Evolutionary conservation across 1,139 yeast genomes (phyloP).

Genomic region (Pichia sp.): DNA sequence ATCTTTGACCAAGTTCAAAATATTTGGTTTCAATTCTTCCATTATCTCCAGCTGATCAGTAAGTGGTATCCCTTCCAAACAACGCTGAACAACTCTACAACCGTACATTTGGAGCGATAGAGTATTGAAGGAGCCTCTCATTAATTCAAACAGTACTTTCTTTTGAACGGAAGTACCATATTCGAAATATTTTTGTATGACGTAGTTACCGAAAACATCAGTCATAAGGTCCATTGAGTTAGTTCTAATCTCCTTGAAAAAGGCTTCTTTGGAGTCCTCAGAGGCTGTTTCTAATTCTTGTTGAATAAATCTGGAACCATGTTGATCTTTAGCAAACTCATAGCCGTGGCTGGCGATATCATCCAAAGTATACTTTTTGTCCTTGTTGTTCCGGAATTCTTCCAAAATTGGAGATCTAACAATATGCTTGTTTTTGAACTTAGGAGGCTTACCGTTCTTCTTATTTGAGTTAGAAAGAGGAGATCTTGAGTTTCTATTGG

Average conservation of each 20-base stretch:
- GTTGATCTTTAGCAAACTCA: constrained; percentile 94
- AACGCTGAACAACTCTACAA: constrained; percentile 93
- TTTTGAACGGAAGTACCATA: constrained; percentile 70
- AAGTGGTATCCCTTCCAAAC: constrained; percentile 70
- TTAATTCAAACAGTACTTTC: constrained; percentile 61
- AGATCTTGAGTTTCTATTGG: constrained; percentile 9
- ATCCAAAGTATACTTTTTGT: constrained; percentile 56
- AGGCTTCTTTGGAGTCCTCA: constrained; percentile 66
- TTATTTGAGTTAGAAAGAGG: constrained; percentile 4
- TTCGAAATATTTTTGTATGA: constrained; percentile 91
- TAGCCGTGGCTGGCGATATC: constrained; percentile 85
- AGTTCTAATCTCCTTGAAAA: constrained; percentile 79
- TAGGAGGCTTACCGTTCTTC: constrained; percentile 8
- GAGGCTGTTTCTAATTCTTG: constrained; percentile 69
- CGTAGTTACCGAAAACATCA: constrained; percentile 97
- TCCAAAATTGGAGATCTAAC: constrained; percentile 79
- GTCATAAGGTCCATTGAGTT: constrained; percentile 80
- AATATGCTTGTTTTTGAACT: constrained; percentile 36
- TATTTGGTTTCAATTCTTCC: constrained; percentile 65
- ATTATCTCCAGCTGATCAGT: constrained; percentile 68
- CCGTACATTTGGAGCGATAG: constrained; percentile 95
- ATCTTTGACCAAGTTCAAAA: constrained; percentile 80
- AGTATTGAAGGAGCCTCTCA: constrained; percentile 72
- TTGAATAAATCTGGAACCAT: constrained; percentile 94
- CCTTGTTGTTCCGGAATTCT: constrained; percentile 72